phyloP scores from a whole-genome alignment of 208 protist genomes.

The Wallacemonas rigidus region DNA sequence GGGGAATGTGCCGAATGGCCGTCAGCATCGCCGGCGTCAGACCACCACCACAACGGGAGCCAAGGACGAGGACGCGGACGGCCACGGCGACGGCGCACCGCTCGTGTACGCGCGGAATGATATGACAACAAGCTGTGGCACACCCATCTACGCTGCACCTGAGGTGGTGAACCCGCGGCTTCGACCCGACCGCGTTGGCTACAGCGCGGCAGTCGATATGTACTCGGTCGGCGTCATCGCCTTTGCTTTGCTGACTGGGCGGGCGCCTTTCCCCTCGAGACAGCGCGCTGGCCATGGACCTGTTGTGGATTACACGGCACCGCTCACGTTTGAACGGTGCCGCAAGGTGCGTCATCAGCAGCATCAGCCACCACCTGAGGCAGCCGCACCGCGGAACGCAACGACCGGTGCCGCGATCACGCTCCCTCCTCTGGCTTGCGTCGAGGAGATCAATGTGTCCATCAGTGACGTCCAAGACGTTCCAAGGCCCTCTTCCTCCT shows the following conservation, averaged over 20 bases:
- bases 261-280: slow-evolving; percentile 43
- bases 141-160: slow-evolving; percentile 70
- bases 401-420: too few species aligned
- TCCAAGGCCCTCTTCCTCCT: too few species aligned
- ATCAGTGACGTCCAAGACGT: not conserved
- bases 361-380: too few species aligned
- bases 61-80: slow-evolving; percentile 2
- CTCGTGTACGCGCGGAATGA: slow-evolving; percentile 43
- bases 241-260: slow-evolving; percentile 53
- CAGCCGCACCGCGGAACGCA: not conserved
- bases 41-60: not conserved
- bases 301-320: slow-evolving; percentile 23
- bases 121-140: slow-evolving; percentile 69
- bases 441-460: slow-evolving; percentile 17
- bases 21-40: not conserved
- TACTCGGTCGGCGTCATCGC: slow-evolving; percentile 71
- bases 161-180: slow-evolving; percentile 46
- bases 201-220: slow-evolving; percentile 71
- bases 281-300: not conserved
- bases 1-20: slow-evolving; percentile 4
- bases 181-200: slow-evolving; percentile 37
- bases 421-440: slow-evolving; percentile 10
- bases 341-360: slow-evolving; percentile 4
- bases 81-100: slow-evolving; percentile 17
- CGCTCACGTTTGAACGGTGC: slow-evolving; percentile 25